Evolutionary conservation across 148 eudicot species (phyloP).

Genomic region (Vaccinium myrtillus): DNA sequence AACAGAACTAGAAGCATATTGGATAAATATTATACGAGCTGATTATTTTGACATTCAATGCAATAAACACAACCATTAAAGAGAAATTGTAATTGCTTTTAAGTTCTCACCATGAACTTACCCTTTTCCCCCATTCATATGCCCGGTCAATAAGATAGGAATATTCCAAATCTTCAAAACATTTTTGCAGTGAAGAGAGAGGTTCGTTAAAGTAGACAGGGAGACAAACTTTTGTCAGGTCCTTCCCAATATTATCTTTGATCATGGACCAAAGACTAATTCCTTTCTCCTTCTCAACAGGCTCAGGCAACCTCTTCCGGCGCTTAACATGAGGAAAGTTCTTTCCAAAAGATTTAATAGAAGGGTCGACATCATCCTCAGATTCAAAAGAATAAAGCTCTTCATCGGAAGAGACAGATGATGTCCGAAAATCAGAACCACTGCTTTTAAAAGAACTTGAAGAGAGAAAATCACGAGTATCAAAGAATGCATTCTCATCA

Average conservation of each 20-base stretch:
- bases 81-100: not conserved
- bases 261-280: constrained; percentile 37
- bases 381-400: constrained; percentile 19
- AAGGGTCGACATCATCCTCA: constrained; percentile 17
- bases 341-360: constrained; percentile 14
- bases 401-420: constrained; percentile 30
- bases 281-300: constrained; percentile 32
- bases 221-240: constrained; percentile 36
- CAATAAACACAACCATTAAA: not conserved
- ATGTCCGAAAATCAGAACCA: constrained; percentile 25
- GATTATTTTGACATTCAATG: not conserved
- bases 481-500: constrained; percentile 26
- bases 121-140: constrained; percentile 35
- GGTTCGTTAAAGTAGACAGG: constrained; percentile 41
- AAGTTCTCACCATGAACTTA: constrained; percentile 6
- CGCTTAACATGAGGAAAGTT: constrained; percentile 26
- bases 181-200: constrained; percentile 32
- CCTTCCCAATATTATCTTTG: constrained; percentile 38
- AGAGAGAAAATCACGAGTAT: constrained; percentile 31
- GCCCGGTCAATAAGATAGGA: constrained; percentile 35
- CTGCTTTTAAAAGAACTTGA: constrained; percentile 24
- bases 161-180: constrained; percentile 35
- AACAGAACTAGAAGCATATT: not conserved
- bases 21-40: not conserved
- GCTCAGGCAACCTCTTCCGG: constrained; percentile 33